Base-by-base conservation (phyloP, 2,329 filamentous ascomycete genomes). In the Cercospora citrullina region DNA sequence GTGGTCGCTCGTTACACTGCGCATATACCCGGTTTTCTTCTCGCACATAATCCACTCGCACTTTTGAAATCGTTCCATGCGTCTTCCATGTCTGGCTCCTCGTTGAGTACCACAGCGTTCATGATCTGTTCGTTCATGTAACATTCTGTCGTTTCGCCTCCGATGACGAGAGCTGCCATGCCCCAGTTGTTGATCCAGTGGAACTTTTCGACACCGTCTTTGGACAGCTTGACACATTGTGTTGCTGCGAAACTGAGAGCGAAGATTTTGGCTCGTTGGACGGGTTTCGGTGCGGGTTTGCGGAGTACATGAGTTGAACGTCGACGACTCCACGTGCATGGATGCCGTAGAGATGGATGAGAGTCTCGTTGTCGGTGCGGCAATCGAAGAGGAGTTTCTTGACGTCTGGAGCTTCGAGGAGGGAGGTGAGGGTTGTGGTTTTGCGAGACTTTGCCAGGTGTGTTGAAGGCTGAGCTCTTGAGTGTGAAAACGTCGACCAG, bases 351-450 rank as follows among this genome's bases (percentile, higher is more conserved):
- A 48, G 9, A 10, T 48, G 42, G 0, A 72, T 45, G 69, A 89
- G 76, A 0, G 86, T 86, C 69, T 88, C 84, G 0, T 86, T 86
- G 72, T 88, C 85, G 70, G 84, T 86, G 1, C 86, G 84, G 16
- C 89, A 80, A 68, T 89, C 87, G 71, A 87, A 89, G 69, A 89
- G 81, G 26, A 84, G 82, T 70, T 88, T 88, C 0, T 77, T 75
- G 16, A 84, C 81, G 0, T 48, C 7, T 0, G 69, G 8, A 0
- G 78, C 81, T 74, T 87, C 82, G 1, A 88, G 75, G 10, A 88
- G 80, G 0, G 58, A 59, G 67, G 81, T 81, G 1, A 79, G 66
- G 3, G 69, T 36, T 4, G 33, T 76, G 18, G 36, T 59, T 5
- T 72, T 73, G 30, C 71, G 18, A 21, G 30, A 30, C n/a, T 70